These are phyloP conservation scores for Lonicera japonica DNA, from an alignment of 129 eudicot species.

Conservation along the genomic window DNA sequence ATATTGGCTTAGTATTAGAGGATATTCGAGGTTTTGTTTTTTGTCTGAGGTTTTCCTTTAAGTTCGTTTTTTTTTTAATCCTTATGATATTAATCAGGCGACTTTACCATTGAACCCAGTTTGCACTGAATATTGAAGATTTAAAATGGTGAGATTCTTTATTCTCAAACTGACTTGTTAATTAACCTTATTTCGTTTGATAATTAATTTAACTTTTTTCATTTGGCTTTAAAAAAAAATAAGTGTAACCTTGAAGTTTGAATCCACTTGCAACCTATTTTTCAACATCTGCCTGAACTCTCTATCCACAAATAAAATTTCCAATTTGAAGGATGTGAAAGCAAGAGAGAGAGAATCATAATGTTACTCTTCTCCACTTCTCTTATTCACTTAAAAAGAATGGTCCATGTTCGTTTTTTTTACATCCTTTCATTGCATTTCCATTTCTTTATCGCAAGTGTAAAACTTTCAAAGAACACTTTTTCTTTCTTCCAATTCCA, in stretches of 20 bases:
- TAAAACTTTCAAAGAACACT: background rate
- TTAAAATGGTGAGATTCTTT: too few relatives aligned
- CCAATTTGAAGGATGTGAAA: background rate
- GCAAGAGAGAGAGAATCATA: background rate
- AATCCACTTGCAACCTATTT: background rate
- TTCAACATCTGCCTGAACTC: background rate
- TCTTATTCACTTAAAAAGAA: background rate
- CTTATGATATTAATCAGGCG: too few relatives aligned
- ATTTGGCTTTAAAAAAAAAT: too few relatives aligned
- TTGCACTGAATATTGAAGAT: too few relatives aligned
- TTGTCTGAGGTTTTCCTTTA: too few relatives aligned
- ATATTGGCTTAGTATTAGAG: too few relatives aligned
- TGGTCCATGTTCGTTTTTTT: background rate
- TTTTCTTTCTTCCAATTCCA: background rate
- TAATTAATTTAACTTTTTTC: too few relatives aligned
- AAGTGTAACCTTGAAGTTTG: background rate
- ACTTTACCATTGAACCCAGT: too few relatives aligned
- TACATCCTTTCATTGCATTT: background rate
- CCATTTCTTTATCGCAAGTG: background rate
- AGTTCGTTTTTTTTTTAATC: too few relatives aligned
- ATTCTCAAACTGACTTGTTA: too few relatives aligned
- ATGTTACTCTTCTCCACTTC: background rate
- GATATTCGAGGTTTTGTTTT: too few relatives aligned
- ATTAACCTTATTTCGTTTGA: too few relatives aligned
- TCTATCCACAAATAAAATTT: background rate